Percentiles rank a stretch among this genome's conserved stretches.
Evolutionary conservation across 2,329 filamentous ascomycete genomes (phyloP).

Genomic region (Atkinsonella hypoxylon): DNA sequence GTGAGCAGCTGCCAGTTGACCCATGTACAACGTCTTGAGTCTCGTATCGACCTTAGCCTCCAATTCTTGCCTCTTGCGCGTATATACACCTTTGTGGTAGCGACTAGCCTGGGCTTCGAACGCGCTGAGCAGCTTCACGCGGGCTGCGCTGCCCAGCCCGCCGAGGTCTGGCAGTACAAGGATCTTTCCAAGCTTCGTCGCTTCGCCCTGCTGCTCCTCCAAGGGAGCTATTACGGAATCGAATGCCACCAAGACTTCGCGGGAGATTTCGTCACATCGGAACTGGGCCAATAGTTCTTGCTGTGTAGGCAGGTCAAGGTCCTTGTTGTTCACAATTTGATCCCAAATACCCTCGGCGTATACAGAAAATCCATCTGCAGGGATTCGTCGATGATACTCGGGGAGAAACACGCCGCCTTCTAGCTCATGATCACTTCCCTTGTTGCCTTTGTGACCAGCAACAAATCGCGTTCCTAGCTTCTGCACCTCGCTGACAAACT

Average conservation of each 20-base stretch:
- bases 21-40: conserved; percentile 75
- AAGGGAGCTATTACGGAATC: conserved; percentile 72
- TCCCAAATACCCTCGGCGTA: conserved; percentile 96
- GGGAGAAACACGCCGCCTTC: conserved; percentile 78
- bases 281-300: conserved; percentile 96
- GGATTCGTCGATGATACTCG: conserved; percentile 91
- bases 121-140: conserved; percentile 61
- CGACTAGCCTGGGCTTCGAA: conserved; percentile 86
- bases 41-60: conserved; percentile 79
- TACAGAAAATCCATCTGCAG: conserved; percentile 88
- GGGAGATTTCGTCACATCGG: conserved; percentile 89
- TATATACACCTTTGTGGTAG: conserved; percentile 94
- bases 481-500: conserved; percentile 70
- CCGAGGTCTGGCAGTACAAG: conserved; percentile 67
- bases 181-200: conserved; percentile 58
- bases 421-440: conserved; percentile 57
- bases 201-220: conserved; percentile 74
- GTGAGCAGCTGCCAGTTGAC: conserved; percentile 80
- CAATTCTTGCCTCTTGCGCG: conserved; percentile 72
- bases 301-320: conserved; percentile 89
- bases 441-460: conserved; percentile 62
- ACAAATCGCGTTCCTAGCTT: conserved; percentile 73
- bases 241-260: conserved; percentile 76
- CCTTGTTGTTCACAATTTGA: conserved; percentile 98
- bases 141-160: conserved; percentile 55